Conservation (phyloP, 805 yeast genomes). For the Cyberlindnera subsufficiens region DNA sequence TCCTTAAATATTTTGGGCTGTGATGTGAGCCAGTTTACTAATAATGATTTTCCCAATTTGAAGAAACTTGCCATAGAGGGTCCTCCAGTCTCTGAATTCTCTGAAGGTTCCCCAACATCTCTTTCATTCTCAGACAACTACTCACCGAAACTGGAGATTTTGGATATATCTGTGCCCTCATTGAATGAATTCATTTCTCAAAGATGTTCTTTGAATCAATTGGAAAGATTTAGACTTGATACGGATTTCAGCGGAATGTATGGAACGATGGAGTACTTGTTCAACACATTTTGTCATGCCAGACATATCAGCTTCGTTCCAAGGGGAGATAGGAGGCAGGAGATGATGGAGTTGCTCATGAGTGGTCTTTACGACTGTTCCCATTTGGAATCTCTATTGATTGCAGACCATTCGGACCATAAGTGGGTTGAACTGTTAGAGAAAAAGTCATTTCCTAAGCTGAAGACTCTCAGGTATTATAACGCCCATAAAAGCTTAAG, state of each 20-base stretch:
- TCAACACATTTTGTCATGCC: slow-evolving; percentile 1
- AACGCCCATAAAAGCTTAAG: not conserved
- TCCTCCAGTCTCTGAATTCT: not conserved
- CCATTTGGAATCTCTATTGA: not conserved
- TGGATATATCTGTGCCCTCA: slow-evolving; percentile 1
- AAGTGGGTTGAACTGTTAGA: not conserved
- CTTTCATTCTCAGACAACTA: slow-evolving; percentile 1
- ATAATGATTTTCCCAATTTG: slow-evolving; percentile 1
- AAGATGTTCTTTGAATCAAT: not conserved
- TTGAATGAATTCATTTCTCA: not conserved
- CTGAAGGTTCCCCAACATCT: not conserved
- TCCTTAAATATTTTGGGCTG: not conserved
- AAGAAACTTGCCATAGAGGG: slow-evolving; percentile 1
- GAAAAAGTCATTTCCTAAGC: not conserved
- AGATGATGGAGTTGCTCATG: slow-evolving; percentile 1
- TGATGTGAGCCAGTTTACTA: not conserved
- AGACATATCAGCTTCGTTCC: slow-evolving; percentile 1
- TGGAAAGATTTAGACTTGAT: slow-evolving; percentile 7
- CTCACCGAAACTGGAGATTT: slow-evolving; percentile 5
- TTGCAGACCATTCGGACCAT: not conserved
- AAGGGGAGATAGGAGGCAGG: not conserved
- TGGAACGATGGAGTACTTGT: slow-evolving; percentile 4
- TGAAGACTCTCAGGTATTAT: not conserved
- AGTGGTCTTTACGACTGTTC: not conserved
- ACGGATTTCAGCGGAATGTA: slow-evolving; percentile 3